Evolutionary conservation across 768 basidiomycete genomes (phyloP), one percentile per base, ranked within the genome.

Genomic region (Serendipita indica): DNA sequence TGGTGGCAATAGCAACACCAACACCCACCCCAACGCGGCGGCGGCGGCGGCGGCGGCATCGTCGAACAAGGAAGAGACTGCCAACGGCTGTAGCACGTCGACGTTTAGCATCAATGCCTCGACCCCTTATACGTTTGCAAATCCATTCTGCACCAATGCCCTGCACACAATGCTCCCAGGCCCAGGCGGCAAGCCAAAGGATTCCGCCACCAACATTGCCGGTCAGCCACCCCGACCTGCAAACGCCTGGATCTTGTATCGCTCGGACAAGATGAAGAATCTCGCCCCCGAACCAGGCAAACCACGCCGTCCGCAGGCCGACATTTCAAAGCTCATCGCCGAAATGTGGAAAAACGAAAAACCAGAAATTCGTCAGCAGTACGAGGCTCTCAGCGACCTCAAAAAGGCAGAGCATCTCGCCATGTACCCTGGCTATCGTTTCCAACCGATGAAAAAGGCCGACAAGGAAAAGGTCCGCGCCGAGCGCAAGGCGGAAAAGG

Each of bases 211-310:
- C 3, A 27, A n/a, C 22, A 18, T 28, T 6, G 3, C 49, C 20
- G 22, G 22, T n/a, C 49, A 54, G 30, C 49, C 49, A n/a, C 82
- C 83, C 7, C 77, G 88, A 0, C 87, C 88, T 2, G 80, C 82
- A 7, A 90, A 89, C 66, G 81, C 87, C 0, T 90, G 86, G 85
- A 89, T 90, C 60, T 62, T 89, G 14, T 90, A 85, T 69, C 79
- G 88, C 39, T 79, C 83, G 2, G 75, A 79, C 61, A 80, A 77
- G 65, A 71, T 79, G 39, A 70, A 68, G 60, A 67, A 71, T 10
- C 67, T 82, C 57, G 71, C 73, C 16, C 71, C 72, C 39, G 58
- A 39, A 56, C 68, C 58, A 66, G 65, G 67, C 68, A 43, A 70
- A 71, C 62, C 71, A 60, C 62, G 74, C 35, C 57, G 71, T 3